Evolutionary conservation across 2,329 filamentous ascomycete genomes (phyloP).

Genomic region (Albifimbria verrucaria): DNA sequence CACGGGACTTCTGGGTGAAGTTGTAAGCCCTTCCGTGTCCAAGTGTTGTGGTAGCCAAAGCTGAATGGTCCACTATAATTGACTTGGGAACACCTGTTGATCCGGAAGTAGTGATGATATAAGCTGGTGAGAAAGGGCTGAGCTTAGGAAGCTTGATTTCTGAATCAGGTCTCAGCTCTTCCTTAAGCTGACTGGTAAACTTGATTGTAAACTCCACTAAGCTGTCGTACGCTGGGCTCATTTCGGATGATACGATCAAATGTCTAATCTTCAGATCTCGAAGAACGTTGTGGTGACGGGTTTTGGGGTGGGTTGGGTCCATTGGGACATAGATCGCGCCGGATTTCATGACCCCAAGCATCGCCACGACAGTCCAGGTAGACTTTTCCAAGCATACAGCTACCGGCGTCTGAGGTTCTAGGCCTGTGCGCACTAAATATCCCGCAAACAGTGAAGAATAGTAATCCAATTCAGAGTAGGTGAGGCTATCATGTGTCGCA

Average conservation of each 20-base stretch:
- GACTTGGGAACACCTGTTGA: conserved; percentile 21
- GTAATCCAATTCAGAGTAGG: no score
- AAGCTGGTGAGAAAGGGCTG: no score
- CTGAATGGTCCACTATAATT: conserved; percentile 8
- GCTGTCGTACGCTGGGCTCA: not conserved
- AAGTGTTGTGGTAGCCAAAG: not conserved
- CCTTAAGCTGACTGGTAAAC: not conserved
- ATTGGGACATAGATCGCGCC: not conserved
- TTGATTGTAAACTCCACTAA: not conserved
- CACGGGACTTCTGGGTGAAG: conserved; percentile 8
- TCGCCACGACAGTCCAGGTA: conserved; percentile 10
- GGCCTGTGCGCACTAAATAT: conserved; percentile 6
- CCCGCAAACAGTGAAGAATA: not conserved
- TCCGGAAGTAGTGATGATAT: conserved; percentile 20
- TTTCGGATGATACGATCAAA: not conserved
- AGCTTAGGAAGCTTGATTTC: not conserved
- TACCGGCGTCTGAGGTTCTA: conserved; percentile 6
- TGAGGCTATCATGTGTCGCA: no score
- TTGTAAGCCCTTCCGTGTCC: not conserved
- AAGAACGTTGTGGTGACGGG: not conserved
- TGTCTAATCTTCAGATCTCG: not conserved
- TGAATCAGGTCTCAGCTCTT: not conserved
- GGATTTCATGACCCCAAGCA: not conserved
- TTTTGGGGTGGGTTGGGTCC: not conserved
- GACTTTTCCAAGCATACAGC: conserved; percentile 12